phyloP scores from a whole-genome alignment of 441 rosid genomes.

The Aquilaria agallochum region DNA sequence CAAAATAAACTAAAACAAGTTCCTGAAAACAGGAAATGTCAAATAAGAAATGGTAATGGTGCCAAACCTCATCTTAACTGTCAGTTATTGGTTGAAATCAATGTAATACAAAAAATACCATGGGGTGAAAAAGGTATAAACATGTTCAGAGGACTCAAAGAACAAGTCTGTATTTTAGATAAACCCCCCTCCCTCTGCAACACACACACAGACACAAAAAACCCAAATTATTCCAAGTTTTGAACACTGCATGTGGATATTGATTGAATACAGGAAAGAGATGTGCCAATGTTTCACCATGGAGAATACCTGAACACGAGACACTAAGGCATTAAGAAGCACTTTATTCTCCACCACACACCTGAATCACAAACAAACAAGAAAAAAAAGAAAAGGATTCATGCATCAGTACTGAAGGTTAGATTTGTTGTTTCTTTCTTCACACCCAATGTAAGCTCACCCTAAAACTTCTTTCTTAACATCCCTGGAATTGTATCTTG shows the following conservation, averaged over 20 bases:
- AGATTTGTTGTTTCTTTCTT: background rate
- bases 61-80: background rate
- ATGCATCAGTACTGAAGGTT: slow-evolving; percentile 9
- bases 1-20: too few relatives aligned
- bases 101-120: too few relatives aligned
- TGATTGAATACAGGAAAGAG: background rate
- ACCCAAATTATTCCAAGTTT: too few relatives aligned
- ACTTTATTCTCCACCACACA: slow-evolving; percentile 98
- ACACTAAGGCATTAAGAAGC: slow-evolving; percentile 76
- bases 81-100: too few relatives aligned
- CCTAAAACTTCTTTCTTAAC: slow-evolving; percentile 69
- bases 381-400: slow-evolving; percentile 16
- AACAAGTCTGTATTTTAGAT: too few relatives aligned
- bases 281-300: background rate
- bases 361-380: slow-evolving; percentile 37
- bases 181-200: too few relatives aligned
- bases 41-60: background rate
- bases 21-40: background rate
- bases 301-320: slow-evolving; percentile 58
- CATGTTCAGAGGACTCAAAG: too few relatives aligned
- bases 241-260: background rate
- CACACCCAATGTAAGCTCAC: slow-evolving; percentile 35
- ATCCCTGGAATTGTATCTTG: slow-evolving; percentile 80
- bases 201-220: too few relatives aligned
- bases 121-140: too few relatives aligned